Evolutionary conservation across 768 basidiomycete genomes (phyloP), one percentile per base, ranked within the genome.

Genomic region (Hygrocybe coccinea): DNA sequence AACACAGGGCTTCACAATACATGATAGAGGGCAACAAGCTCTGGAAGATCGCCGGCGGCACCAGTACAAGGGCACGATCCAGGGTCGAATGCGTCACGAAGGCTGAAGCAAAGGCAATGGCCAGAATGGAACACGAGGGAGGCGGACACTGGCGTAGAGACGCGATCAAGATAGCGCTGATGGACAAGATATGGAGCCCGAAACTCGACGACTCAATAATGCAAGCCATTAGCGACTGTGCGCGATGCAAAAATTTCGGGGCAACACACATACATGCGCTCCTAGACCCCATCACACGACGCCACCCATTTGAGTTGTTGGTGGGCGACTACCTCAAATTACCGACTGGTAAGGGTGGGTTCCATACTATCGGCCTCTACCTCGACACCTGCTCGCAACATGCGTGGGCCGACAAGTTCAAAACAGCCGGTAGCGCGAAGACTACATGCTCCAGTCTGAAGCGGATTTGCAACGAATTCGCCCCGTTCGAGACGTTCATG

Each of bases 401-500:
- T 22, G 21, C 22, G 22, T 46, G 44, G 44, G 44, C 17, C 38
- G 14, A 15, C 19, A 41, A 15, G 43, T 56, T 62, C 41, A 73
- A 71, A 41, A 61, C 52, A 0, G 48, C 72, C 62, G 0, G 67
- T 57, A 15, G 15, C 38, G 10, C 38, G 3, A 46, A 46, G 11
- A 19, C 44, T 5, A 0, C 71, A 70, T 43, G 61, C 65, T 0
- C 74, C 70, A 1, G 24, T 0, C 56, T 76, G 0, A 11, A 34
- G 9, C 9, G 50, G 12, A 68, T 77, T 11, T 62, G 54, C 29
- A 39, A 62, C 3, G 37, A 43, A 0, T 74, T 67, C 12, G 44
- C 17, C 5, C 52, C 60, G 0, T 62, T 69, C 0, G 69, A 75
- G 37, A 61, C 61, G 0, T 64, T 77, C 52, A 74, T 76, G 72